These are phyloP conservation scores for Bipolaris victoriae DNA, from an alignment of 2,329 filamentous ascomycete genomes.

Conservation along the genomic window DNA sequence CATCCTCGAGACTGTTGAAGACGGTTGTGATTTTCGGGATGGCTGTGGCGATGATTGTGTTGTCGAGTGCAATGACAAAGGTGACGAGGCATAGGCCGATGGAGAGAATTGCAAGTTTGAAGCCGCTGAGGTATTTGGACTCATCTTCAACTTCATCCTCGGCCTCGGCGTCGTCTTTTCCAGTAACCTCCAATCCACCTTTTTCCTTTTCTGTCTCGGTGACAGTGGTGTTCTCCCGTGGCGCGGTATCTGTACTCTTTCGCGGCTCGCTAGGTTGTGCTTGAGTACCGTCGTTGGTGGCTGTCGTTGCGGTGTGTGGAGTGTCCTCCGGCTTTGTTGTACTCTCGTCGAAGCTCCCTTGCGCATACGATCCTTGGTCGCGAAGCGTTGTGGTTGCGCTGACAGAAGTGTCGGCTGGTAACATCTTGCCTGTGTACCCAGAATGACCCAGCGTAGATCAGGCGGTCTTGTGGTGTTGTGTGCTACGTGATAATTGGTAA, in stretches of 20 bases:
- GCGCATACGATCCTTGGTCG: neutral
- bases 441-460: constrained; percentile 6
- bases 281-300: neutral
- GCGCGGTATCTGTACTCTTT: neutral
- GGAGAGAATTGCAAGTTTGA: constrained; percentile 43
- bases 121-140: constrained; percentile 43
- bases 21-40: constrained; percentile 51
- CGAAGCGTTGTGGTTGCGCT: constrained; percentile 8
- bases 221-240: neutral
- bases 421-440: constrained; percentile 12
- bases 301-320: neutral
- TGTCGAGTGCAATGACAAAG: constrained; percentile 49
- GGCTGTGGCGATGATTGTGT: constrained; percentile 49
- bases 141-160: constrained; percentile 40
- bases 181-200: neutral
- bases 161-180: neutral
- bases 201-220: constrained; percentile 2
- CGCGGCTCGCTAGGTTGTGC: neutral
- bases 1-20: constrained; percentile 51
- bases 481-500: neutral
- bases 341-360: neutral
- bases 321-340: neutral
- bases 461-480: neutral
- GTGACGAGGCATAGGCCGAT: constrained; percentile 45
- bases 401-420: neutral